Percentiles rank a stretch among this genome's conserved stretches.
These are phyloP conservation scores for Inosperma sp. DNA, from an alignment of 768 basidiomycete species.

Conservation along the genomic window DNA sequence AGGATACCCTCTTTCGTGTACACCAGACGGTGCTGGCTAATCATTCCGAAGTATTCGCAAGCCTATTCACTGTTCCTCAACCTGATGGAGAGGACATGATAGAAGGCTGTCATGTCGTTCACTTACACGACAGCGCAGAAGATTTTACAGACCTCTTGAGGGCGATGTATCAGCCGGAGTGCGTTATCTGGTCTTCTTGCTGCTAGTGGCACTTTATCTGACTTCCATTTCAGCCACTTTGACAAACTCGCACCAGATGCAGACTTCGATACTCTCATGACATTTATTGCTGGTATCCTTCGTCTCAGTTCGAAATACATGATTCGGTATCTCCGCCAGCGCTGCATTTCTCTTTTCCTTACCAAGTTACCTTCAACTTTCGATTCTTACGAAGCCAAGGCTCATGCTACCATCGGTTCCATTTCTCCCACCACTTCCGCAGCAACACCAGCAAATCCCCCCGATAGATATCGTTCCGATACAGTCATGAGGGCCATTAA, in stretches of 20 bases:
- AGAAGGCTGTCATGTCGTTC: constrained; percentile 49
- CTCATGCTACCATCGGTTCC: constrained; percentile 10
- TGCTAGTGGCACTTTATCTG: background rate
- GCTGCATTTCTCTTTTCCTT: constrained; percentile 47
- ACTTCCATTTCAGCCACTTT: constrained; percentile 29
- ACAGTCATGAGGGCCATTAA: constrained; percentile 41
- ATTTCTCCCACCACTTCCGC: constrained; percentile 4
- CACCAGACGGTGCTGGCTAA: constrained; percentile 43
- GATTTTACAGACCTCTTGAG: constrained; percentile 48
- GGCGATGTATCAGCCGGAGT: constrained; percentile 51
- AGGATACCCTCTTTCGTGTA: constrained; percentile 38
- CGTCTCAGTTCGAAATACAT: constrained; percentile 64
- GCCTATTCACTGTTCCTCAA: constrained; percentile 56
- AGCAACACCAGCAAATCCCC: constrained; percentile 5
- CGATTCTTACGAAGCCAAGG: constrained; percentile 31
- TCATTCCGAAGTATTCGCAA: constrained; percentile 64
- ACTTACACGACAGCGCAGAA: constrained; percentile 42
- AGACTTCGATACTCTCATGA: constrained; percentile 42
- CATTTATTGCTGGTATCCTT: constrained; percentile 48
- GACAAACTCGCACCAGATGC: constrained; percentile 31
- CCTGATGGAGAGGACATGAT: constrained; percentile 38
- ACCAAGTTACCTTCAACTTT: constrained; percentile 38
- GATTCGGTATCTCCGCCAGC: constrained; percentile 46
- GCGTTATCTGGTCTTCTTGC: constrained; percentile 14
- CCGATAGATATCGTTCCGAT: constrained; percentile 34